Base-by-base conservation (phyloP, 805 yeast genomes). In the Citeromyces matritensis region DNA sequence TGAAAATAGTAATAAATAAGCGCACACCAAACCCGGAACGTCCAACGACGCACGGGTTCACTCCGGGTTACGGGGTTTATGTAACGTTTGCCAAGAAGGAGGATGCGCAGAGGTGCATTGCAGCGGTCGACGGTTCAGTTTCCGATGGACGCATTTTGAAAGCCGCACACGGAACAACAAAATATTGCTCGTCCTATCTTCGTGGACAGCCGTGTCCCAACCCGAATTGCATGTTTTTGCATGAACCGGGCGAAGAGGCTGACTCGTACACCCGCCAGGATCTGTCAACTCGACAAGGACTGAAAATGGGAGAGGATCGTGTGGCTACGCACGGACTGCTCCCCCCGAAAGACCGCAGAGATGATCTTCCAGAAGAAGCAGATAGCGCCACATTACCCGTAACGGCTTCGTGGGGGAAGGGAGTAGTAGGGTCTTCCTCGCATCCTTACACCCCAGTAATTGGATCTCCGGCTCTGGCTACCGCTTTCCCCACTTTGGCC, bases 221-320 rank as follows among this genome's bases (percentile, higher is more conserved):
- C 55, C 97, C 97, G 39, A 84, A 85, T 48, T 91, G 99, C 65
- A 91, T 91, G 98, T 91, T 91, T 47, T 65, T 91, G 45, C 99
- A 91, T 53, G 98, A 91, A 55, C 98, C 98, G 5, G 98, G 99
- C 36, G 99, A 91, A 60, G 98, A 91, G 53, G 97, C 97, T 2
- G 98, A 91, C 46, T 80, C 94, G 8, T 88, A 82, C 57, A 83
- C 94, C 17, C 74, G 95, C 53, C 85, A 82, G 47, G 93, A 82
- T 47, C 62, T 82, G 45, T 73, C 85, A 4, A 80, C 91, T 3
- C 78, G 81, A 49, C 74, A 73, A 41, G 73, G 74, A 43, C 62
- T 70, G 40, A 72, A 68, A 44, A 69, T 70, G 67, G 47, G 42
- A 30, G 48, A 47, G 30, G 54, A 46, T 35, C 45, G 54, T 36